Conservation (phyloP, 495 filamentous ascomycete genomes). For the Podospora sp. region DNA sequence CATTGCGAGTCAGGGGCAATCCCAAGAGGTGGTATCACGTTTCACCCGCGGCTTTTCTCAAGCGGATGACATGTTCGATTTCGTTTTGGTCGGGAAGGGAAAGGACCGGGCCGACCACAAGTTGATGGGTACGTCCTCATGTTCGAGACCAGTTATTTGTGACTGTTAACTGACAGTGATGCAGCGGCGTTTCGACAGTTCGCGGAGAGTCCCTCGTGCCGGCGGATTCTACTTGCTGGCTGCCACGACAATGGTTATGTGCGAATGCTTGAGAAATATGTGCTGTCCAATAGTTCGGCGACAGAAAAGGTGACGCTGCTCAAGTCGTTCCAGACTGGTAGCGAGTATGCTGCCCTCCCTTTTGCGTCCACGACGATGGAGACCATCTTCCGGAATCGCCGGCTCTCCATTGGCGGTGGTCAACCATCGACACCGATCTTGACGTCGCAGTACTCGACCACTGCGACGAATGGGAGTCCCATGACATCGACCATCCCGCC, state of each 20-base stretch:
- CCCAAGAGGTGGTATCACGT: constrained; percentile 20
- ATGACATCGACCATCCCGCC: background rate
- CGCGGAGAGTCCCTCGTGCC: constrained; percentile 58
- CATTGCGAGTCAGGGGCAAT: constrained; percentile 28
- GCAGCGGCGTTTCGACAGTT: constrained; percentile 59
- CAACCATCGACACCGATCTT: background rate
- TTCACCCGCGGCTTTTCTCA: constrained; percentile 60
- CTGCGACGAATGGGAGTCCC: background rate
- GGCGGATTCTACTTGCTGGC: constrained; percentile 61
- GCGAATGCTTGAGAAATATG: constrained; percentile 55
- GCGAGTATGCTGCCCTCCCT: constrained; percentile 42
- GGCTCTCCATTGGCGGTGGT: background rate
- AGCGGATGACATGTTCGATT: constrained; percentile 59
- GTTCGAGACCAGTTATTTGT: background rate
- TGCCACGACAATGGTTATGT: constrained; percentile 64
- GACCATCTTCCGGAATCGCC: constrained; percentile 23
- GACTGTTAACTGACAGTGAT: background rate
- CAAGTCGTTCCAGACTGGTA: constrained; percentile 47
- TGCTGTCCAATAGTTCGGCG: constrained; percentile 26
- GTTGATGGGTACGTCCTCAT: constrained; percentile 47
- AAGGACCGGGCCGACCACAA: constrained; percentile 62
- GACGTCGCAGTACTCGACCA: background rate
- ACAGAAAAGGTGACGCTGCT: constrained; percentile 54
- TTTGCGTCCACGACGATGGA: constrained; percentile 43
- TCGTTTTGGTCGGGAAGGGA: constrained; percentile 59